Conservation (phyloP, 2,329 filamentous ascomycete species). For the Epichloe typhina region DNA sequence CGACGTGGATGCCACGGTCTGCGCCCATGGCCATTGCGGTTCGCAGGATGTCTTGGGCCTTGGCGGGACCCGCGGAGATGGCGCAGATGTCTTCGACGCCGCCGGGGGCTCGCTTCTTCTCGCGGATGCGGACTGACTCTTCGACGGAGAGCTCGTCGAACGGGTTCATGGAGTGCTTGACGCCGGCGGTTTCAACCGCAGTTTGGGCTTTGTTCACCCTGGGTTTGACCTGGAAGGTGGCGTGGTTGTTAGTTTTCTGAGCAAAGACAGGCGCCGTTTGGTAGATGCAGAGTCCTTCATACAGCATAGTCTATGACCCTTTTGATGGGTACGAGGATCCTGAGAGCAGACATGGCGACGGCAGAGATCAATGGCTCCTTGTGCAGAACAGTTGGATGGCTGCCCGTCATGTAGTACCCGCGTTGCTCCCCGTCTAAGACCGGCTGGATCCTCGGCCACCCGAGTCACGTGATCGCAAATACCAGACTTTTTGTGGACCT, state of each 20-base stretch:
- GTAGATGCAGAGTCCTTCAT: constrained; percentile 16
- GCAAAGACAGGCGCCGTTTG: neutral
- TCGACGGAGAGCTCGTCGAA: constrained; percentile 98
- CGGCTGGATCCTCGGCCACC: constrained; percentile 29
- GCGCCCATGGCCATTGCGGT: constrained; percentile 99
- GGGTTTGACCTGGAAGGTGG: constrained; percentile 43
- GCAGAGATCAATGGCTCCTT: constrained; percentile 4
- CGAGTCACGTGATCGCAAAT: constrained; percentile 20
- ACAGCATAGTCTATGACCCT: constrained; percentile 81
- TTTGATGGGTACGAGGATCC: constrained; percentile 72
- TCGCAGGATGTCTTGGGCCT: constrained; percentile 76
- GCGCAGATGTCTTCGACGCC: constrained; percentile 87
- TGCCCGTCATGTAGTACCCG: constrained; percentile 3
- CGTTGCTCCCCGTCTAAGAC: constrained; percentile 28
- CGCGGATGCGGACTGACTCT: constrained; percentile 87
- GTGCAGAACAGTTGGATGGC: neutral
- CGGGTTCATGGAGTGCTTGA: constrained; percentile 98
- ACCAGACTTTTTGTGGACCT: neutral
- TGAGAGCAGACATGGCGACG: constrained; percentile 45
- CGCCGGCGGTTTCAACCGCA: constrained; percentile 78
- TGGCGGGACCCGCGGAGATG: constrained; percentile 76
- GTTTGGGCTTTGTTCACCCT: constrained; percentile 63
- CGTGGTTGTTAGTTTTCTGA: neutral
- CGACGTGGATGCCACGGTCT: constrained; percentile 80
- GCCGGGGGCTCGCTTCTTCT: constrained; percentile 59